Percentiles rank a stretch among this genome's conserved stretches.
Evolutionary conservation across 2,329 filamentous ascomycete genomes (phyloP).

Genomic region (Fusarium sp.): DNA sequence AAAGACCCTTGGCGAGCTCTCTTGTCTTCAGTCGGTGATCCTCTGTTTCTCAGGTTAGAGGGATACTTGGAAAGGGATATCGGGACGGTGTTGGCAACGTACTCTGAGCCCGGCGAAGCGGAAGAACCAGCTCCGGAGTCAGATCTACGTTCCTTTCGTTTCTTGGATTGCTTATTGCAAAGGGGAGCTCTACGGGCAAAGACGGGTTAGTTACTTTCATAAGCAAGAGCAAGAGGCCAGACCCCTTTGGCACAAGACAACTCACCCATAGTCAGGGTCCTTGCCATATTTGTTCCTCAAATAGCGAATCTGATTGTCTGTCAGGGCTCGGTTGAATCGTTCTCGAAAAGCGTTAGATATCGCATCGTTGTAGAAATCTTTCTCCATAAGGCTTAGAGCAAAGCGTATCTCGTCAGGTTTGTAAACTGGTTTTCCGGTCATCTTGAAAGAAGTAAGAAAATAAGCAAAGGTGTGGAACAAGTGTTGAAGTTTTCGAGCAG

Average conservation of each 20-base stretch:
- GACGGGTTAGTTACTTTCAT: not conserved
- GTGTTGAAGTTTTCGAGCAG: not conserved
- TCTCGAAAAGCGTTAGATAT: constrained; percentile 44
- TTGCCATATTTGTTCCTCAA: constrained; percentile 53
- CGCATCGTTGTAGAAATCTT: constrained; percentile 35
- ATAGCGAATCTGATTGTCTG: constrained; percentile 51
- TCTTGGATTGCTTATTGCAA: constrained; percentile 21
- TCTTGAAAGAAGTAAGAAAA: not conserved
- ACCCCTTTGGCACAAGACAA: not conserved
- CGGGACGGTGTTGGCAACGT: not conserved
- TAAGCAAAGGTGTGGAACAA: not conserved
- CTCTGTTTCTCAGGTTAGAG: constrained; percentile 4
- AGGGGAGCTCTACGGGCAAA: constrained; percentile 7
- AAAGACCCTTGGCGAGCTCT: not conserved
- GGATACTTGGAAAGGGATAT: not conserved
- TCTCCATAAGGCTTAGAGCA: constrained; percentile 45
- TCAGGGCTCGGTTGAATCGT: constrained; percentile 44
- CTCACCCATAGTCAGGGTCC: constrained; percentile 52
- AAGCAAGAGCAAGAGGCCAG: not conserved
- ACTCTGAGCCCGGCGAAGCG: constrained; percentile 4
- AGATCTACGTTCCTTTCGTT: constrained; percentile 20
- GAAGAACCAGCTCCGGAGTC: not conserved
- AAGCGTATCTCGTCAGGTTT: constrained; percentile 48
- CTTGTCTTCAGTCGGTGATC: not conserved
- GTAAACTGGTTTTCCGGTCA: constrained; percentile 47